phyloP scores from a whole-genome alignment of 2,329 filamentous ascomycete genomes.

The Colletotrichum eremochloae region DNA sequence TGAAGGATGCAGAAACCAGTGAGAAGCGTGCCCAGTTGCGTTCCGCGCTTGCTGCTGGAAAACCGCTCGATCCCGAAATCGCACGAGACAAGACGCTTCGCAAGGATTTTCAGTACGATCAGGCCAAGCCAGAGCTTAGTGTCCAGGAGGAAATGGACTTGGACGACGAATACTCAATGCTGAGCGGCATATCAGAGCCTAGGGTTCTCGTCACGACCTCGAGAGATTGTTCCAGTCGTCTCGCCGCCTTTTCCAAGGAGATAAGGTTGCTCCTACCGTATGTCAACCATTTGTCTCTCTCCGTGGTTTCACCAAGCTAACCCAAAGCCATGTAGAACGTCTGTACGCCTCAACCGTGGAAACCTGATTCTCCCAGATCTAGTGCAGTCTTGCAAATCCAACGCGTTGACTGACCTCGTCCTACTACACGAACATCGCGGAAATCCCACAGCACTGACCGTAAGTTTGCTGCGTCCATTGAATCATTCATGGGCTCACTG shows the following conservation, averaged over 20 bases:
- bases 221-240: slow-evolving; percentile 84
- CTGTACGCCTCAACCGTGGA: slow-evolving; percentile 90
- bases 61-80: slow-evolving; percentile 83
- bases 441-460: slow-evolving; percentile 87
- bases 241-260: slow-evolving; percentile 94
- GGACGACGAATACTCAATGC: slow-evolving; percentile 90
- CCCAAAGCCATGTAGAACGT: slow-evolving; percentile 61
- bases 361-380: slow-evolving; percentile 90
- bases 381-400: slow-evolving; percentile 82
- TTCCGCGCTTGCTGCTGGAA: slow-evolving; percentile 88
- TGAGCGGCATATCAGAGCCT: slow-evolving; percentile 93
- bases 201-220: slow-evolving; percentile 74
- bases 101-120: slow-evolving; percentile 94
- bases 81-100: slow-evolving; percentile 88
- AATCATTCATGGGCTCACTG: slow-evolving; percentile 77
- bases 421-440: slow-evolving; percentile 93
- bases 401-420: slow-evolving; percentile 86
- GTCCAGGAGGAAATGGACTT: slow-evolving; percentile 79
- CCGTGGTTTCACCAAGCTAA: slow-evolving; percentile 73
- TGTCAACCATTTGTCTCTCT: slow-evolving; percentile 48
- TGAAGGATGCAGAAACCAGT: slow-evolving; percentile 91
- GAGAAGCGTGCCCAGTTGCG: slow-evolving; percentile 92
- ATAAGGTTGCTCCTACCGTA: slow-evolving; percentile 78
- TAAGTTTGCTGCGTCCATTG: slow-evolving; percentile 63
- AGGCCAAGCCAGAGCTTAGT: slow-evolving; percentile 78